Percentiles rank a stretch among this genome's conserved stretches.
phyloP scores from a whole-genome alignment of 495 filamentous ascomycete genomes.

The Tuber indicum region DNA sequence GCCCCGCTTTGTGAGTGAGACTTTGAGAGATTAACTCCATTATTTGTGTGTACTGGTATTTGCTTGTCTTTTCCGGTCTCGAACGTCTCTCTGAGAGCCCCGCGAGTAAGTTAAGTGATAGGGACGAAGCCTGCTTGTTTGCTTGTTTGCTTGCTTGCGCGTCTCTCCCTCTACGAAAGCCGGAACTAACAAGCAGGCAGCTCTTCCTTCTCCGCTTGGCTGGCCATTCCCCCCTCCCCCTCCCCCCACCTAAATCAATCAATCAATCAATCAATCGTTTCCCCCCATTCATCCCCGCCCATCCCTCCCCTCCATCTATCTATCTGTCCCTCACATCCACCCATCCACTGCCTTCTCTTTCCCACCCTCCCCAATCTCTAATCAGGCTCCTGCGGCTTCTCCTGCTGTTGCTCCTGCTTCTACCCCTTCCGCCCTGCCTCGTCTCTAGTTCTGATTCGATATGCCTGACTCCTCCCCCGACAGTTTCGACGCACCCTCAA shows the following conservation, averaged over 20 bases:
- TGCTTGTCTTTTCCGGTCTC: not conserved
- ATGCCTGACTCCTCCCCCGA: constrained; percentile 35
- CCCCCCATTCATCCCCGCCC: not conserved
- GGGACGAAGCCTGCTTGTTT: not conserved
- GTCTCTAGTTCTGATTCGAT: constrained; percentile 27
- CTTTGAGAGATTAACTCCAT: not conserved
- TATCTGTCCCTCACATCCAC: not conserved
- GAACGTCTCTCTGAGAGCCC: not conserved
- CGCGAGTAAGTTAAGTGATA: not conserved
- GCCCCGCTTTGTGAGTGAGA: not conserved
- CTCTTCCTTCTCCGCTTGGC: not conserved
- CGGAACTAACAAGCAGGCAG: not conserved
- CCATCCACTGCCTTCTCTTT: not conserved
- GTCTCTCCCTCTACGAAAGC: not conserved
- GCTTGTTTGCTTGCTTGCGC: not conserved
- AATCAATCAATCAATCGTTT: not conserved
- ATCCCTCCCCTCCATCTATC: constrained; percentile 1
- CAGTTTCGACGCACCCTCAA: constrained; percentile 32
- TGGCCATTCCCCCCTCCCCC: not conserved
- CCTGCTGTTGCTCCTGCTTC: not conserved
- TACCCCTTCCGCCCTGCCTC: constrained; percentile 5
- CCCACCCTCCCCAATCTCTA: not conserved
- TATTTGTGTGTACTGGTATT: not conserved
- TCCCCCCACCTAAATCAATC: not conserved
- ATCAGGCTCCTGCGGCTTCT: constrained; percentile 2